Base-by-base conservation (phyloP, 2,329 filamentous ascomycete species). In the Drechslera avenae region DNA sequence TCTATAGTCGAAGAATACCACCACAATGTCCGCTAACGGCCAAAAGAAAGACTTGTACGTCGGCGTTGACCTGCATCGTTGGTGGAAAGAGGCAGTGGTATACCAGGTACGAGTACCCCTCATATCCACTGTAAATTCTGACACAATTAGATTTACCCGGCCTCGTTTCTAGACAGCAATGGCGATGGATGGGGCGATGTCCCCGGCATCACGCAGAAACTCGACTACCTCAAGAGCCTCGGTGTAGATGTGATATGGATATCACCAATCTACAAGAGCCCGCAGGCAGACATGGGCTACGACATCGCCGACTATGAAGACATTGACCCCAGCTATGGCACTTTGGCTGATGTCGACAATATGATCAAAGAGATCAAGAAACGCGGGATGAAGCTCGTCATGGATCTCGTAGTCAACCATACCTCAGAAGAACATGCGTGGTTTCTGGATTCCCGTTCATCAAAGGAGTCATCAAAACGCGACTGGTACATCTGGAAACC, bases 81-180 rank as follows among this genome's bases (percentile, higher is more conserved):
- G 83, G 83, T 86, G 83, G 83, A 84, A 85, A 58, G 82, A 85
- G 63, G 79, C 79, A 42, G 77, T 80, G 5, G 79, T 85, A 7
- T 86, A 86, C 60, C 82, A 86, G 57, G 67, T 70, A n/a, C n/a
- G n/a, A n/a, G n/a, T n/a, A n/a, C n/a, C n/a, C n/a, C n/a, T n/a
- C n/a, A n/a, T n/a, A 50, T 28, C 26, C 12, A 17, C 50, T 0
- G 5, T 0, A 30, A 7, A 7, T 5, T 2, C 43, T 31, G 9
- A 36, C 56, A 34, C 52, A 19, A 21, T 26, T 36, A 80, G 62
- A 78, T 86, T 40, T 86, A 85, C 61, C 82, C 82, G 7, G 79
- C 83, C 4, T 84, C 81, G 2, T 86, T 85, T 68, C 77, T 82
- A 42, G 83, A 85, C 63, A 81, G 79, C 21, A 83, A 80, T 17